Evolutionary conservation across 2,329 filamentous ascomycete genomes (phyloP), one percentile per base, ranked within the genome.

Genomic region (Lecanicillium sp.): DNA sequence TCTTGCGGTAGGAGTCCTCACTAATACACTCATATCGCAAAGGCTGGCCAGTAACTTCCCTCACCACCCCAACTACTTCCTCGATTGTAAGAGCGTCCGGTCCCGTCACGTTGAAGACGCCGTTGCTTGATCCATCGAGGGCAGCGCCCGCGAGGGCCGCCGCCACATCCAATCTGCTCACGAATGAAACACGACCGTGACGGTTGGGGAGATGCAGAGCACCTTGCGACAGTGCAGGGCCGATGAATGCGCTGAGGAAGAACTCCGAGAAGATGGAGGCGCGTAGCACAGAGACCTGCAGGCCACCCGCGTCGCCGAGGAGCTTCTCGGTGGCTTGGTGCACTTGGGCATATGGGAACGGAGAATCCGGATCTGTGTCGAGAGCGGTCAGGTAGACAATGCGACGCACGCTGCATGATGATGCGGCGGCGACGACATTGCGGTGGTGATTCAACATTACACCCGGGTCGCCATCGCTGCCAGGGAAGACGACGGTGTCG

Each of bases 191-290:
- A 12, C 28, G 9, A 6, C 35, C 35, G n/a, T 6, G 11, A 2
- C 17, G 17, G 7, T 15, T 17, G 7, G 35, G 35, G 17, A 37
- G 17, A 13, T 4, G 12, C 17, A 37, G 9, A 4, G 14, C 15
- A 15, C 27, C 35, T 5, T 12, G 5, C 4, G 25, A 29, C 9
- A 30, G 17, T 13, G 28, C 35, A 4, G 35, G 35, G 6, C 29
- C 15, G 8, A 37, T 17, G n/a, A 37, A 37, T 2, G 15, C 30
- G 9, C 30, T 17, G 4, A 37, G 17, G 18, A 37, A 37, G 25
- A 37, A 37, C 29, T 37, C 35, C 17, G 27, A n/a, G 17, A 37
- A 37, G 7, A 37, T 37, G 4, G 35, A 37, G 5, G 35, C 25
- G n/a, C 30, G 37, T 5, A 39, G 15, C 20, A 39, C 30, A 14